Base-by-base conservation (phyloP, 108 stramenopile species). In the Skeletonema menzelii region DNA sequence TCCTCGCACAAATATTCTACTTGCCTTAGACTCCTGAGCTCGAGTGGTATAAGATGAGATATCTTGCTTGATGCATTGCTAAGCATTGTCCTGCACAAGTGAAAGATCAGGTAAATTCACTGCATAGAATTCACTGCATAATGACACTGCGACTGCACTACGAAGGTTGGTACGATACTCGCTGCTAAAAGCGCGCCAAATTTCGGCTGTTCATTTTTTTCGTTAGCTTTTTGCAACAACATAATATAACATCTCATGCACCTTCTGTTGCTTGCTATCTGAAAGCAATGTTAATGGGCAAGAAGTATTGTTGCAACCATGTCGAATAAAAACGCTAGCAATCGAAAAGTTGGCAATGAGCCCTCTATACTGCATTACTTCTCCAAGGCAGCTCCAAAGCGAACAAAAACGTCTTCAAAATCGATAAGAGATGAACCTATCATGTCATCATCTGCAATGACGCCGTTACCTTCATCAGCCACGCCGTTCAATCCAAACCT, bases 311-410 rank as follows among this genome's bases (percentile, higher is more conserved):
- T 8, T 8, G 11, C 8, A 37, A 42, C 40, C 40, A 42, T 42
- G 40, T 1, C 40, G 4, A 42, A 42, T 15, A 34, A 19, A 17
- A 34, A 13, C 2, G 20, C 12, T 6, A 60, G 28, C 59, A 60
- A 35, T 11, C 32, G 59, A 27, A 60, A 60, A 24, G 31, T 7
- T 20, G 59, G 59, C 31, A 60, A 12, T 7, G 6, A 22, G 24
- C 28, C 59, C 17, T 60, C 59, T 35, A 31, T 60, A 15, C 35
- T 60, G 59, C n/a, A 32, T 60, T 60, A 60, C 59, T 60, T 60
- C 59, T 60, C 59, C 0, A 60, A 60, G 31, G 20, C 22, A 22
- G 22, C 3, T 19, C 34, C 59, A 60, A 60, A 60, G 59, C 59
- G 59, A 60, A 14, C 59, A 35, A 60, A 60, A 35, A 19, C 30